Evolutionary conservation across 441 rosid genomes (phyloP), one percentile per base, ranked within the genome.

Genomic region (Flueggea neowawraea): DNA sequence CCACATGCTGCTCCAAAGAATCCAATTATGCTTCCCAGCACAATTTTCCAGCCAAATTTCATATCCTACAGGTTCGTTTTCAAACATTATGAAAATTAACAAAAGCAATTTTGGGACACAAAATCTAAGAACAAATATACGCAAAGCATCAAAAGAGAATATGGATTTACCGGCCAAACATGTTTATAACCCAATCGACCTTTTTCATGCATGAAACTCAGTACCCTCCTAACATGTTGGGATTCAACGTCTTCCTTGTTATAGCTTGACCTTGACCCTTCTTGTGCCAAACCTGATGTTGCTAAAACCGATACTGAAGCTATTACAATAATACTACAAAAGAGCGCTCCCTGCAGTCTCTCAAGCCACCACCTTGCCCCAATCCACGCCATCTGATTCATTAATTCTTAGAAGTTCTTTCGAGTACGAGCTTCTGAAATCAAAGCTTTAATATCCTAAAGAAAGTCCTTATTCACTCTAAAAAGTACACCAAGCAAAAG

Each of bases 1-100:
- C 93, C 90, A 60, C 75, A 84, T 9, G 88, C 93, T 54, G 90
- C 93, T 55, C 88, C 93, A 5, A 87, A 55, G 75, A 87, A 80
- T 67, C 79, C 90, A 61, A 87, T 65, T 71, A 82, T 41, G 11
- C 80, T 36, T 4, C 88, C 84, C 9, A 84, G 65, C 57, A 75
- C 77, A 56, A 87, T 76, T 71, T 64, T 69, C 90, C 90, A 87
- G 57, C 83, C 81, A 57, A 84, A 80, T 71, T 65, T 66, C 81
- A 87, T 61, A 6, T 61, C 77, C 93, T 87, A 78, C 13, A 22
- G 51, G 54, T 6, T 39, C 64, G 50, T 28, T 32, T 36, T 47
- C 55, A 68, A 11, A 52, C 5, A 58, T 58, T 36, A 22, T 28
- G 12, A 16, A 36, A 36, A 36, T 36, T 0, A 36, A 36, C 41